These are phyloP conservation scores for Elasticomyces elasticus DNA, from an alignment of 495 filamentous ascomycete genomes.

Conservation along the genomic window DNA sequence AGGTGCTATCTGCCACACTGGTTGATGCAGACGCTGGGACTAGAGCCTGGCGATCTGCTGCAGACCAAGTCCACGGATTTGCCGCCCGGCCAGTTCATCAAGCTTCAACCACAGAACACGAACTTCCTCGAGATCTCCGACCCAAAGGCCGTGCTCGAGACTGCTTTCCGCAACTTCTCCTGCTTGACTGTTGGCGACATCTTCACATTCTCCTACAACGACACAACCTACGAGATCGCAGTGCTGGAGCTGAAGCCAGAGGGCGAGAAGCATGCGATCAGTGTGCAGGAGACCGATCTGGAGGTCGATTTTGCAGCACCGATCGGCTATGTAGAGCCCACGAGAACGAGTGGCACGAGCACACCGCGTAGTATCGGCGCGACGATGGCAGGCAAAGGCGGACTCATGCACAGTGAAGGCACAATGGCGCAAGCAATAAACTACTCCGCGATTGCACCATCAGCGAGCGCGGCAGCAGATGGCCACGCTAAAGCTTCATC, in stretches of 20 bases:
- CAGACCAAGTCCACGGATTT: constrained; percentile 91
- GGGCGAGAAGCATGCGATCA: constrained; percentile 65
- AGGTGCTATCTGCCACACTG: constrained; percentile 92
- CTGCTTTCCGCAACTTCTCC: constrained; percentile 88
- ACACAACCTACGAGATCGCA: constrained; percentile 80
- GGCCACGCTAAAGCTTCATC: constrained; percentile 59
- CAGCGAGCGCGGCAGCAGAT: constrained; percentile 49
- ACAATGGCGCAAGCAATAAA: constrained; percentile 97
- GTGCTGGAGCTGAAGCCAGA: constrained; percentile 87
- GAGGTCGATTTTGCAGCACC: constrained; percentile 92
- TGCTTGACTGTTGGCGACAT: constrained; percentile 84
- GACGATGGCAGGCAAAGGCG: constrained; percentile 47
- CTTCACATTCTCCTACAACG: constrained; percentile 93
- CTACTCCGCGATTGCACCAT: constrained; percentile 86
- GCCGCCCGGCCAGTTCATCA: constrained; percentile 79
- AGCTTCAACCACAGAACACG: constrained; percentile 84
- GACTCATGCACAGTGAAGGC: constrained; percentile 60
- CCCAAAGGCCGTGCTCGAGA: constrained; percentile 95
- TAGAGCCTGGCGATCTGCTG: constrained; percentile 86
- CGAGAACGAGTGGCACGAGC: constrained; percentile 44
- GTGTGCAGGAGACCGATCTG: constrained; percentile 88
- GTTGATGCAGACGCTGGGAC: constrained; percentile 86
- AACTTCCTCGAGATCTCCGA: constrained; percentile 93
- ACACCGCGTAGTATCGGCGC: constrained; percentile 56
- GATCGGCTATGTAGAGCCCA: constrained; percentile 81